phyloP scores from a whole-genome alignment of 192 early-diverging fungal species.

The Dimargaris xerosporica region DNA sequence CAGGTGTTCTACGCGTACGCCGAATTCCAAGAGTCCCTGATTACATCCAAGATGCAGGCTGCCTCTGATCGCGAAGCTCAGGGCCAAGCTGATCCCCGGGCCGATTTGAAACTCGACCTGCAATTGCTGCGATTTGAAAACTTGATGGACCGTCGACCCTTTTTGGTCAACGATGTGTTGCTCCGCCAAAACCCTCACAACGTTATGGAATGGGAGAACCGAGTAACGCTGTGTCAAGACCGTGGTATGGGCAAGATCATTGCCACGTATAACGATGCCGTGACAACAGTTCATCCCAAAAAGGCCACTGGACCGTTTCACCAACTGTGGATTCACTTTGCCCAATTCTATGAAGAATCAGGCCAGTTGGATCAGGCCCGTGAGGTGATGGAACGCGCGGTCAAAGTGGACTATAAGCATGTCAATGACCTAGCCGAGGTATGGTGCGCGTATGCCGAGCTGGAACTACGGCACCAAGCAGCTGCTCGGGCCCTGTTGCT shows the following conservation, averaged over 20 bases:
- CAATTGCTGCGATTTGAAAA: constrained; percentile 72
- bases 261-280: constrained; percentile 24
- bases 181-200: constrained; percentile 82
- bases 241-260: constrained; percentile 20
- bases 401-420: constrained; percentile 57
- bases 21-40: constrained; percentile 71
- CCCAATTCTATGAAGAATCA: constrained; percentile 52
- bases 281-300: constrained; percentile 57
- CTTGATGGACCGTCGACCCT: constrained; percentile 81
- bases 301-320: constrained; percentile 62
- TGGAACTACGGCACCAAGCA: constrained; percentile 53
- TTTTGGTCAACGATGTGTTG: constrained; percentile 86
- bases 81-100: constrained; percentile 31
- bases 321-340: constrained; percentile 74
- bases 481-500: constrained; percentile 63
- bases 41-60: constrained; percentile 56
- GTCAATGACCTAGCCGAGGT: constrained; percentile 77
- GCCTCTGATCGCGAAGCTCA: constrained; percentile 33
- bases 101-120: constrained; percentile 62
- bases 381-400: constrained; percentile 66
- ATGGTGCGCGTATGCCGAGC: constrained; percentile 84
- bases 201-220: constrained; percentile 82
- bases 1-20: constrained; percentile 95
- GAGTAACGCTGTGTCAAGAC: constrained; percentile 56
- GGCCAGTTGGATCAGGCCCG: constrained; percentile 50